Evolutionary conservation across 331 rosid genomes (phyloP), one percentile per base, ranked within the genome.

Genomic region (Quercus lobata): DNA sequence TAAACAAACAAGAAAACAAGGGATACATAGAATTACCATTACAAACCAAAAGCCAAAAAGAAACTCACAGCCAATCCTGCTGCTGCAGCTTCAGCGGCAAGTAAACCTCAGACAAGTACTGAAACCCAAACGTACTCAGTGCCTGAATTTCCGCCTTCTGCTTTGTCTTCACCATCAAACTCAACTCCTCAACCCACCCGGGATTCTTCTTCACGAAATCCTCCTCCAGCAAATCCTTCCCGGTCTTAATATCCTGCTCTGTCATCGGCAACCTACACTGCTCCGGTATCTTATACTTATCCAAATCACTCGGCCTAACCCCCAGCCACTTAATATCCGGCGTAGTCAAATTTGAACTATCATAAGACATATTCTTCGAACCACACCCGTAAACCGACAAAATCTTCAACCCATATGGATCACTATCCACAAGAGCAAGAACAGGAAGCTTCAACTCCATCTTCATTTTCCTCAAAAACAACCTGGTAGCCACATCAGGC

Each of bases 111-210:
- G 97, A 84, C 76, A 92, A 79, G 82, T 94, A 94, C 79, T 94
- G 98, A 71, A 94, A 94, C 34, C 98, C 97, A 11, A 94, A 94
- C 3, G 97, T 30, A 72, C 98, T 92, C 87, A 94, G 77, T 34
- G 98, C 98, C 85, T 94, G 98, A 86, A 94, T 94, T 75, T 94
- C 98, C 10, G 97, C 98, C 90, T 94, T 94, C 84, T 94, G 97
- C 94, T 88, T 91, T 9, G 95, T 92, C 79, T 94, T 94, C 88
- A 94, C 97, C 98, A 94, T 94, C 84, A 94, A 89, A 3, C 87
- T 75, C 63, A 94, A 86, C 80, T 94, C 98, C 75, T 92, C 97
- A 60, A 94, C 97, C 98, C 97, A 94, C 18, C 92, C 94, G 0
- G 98, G 97, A 83, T 94, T 94, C 87, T 94, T 94, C 84, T 94